Base-by-base conservation (phyloP, 352 stramenopile species). In the Pythium brachiatum region DNA sequence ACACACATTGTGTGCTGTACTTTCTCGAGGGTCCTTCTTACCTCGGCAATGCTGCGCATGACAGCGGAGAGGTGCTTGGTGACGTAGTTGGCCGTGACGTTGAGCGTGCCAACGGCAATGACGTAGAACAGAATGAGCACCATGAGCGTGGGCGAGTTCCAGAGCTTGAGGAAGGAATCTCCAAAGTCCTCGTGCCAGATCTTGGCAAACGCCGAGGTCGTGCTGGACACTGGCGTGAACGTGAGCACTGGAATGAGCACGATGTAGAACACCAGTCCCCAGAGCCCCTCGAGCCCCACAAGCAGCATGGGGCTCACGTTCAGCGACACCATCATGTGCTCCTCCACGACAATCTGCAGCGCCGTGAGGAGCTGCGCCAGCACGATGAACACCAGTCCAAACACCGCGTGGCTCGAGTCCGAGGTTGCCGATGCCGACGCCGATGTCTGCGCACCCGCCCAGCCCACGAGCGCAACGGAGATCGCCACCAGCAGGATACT, bases 311-410 rank as follows among this genome's bases (percentile, higher is more conserved):
- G 86, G 60, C 83, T 92, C 57, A 96, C 78, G 62, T 94, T 83
- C 29, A 94, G 68, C 29, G 71, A 72, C 32, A 89, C 60, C 72
- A 96, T 88, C 76, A 95, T 91, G 72, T 91, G 82, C 72, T 97
- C 89, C 64, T 97, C 89, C 21, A 96, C 86, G 25, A 96, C 83
- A 57, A 97, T 96, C 75, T 97, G 89, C 62, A 92, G 65, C 46
- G 89, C 89, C 41, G 81, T 89, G 57, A 96, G 66, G 41, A 95
- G 69, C 67, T 97, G 89, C 15, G 86, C 70, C 0, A 76, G 59
- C 39, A 96, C 82, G 60, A 96, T 89, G 54, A 96, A 85, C 38
- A 66, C 65, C 27, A 94, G 74, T 0, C 86, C 86, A 34, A 95
- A 74, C 21, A 93, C 31, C 12, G 79, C 73, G 55, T 93, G 90